Evolutionary conservation across 352 stramenopile species (phyloP), one percentile per base, ranked within the genome.

Genomic region (Phytophthora megakarya): DNA sequence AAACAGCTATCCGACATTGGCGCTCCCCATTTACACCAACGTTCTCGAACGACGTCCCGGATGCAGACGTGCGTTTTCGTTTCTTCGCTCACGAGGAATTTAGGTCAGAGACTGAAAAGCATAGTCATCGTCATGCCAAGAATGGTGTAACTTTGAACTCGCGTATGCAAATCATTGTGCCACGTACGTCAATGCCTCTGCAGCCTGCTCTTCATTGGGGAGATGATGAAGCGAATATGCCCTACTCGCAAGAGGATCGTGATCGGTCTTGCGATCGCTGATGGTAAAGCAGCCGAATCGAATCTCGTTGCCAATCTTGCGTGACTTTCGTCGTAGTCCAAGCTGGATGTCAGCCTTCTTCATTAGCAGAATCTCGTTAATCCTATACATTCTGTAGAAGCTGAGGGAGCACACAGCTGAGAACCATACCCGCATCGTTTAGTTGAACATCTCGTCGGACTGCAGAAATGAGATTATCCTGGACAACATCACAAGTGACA

Each of bases 381-480:
- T 70, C 2, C 58, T 52, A n/a, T 57, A 76, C 62, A 72, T 76
- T 8, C 57, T 39, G 21, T 76, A 73, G 55, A 70, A 76, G 18
- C 49, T 51, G 0, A 56, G 43, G 6, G 21, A 35, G 21, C 42
- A 51, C 0, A 67, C 49, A 1, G 42, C 54, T 28, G 49, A 56
- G 16, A 70, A 53, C 54, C 59, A 73, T 2, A 1, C 5, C 5
- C 59, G 26, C 53, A 62, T 67, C 1, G 61, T 70, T 35, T 60
- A 25, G 37, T 67, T 72, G 23, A 66, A 64, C 15, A 55, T 56
- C 0, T 40, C 37, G 16, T 52, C 37, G 15, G 60, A 38, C 51
- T 61, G 25, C 0, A 67, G 15, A 21, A 46, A 67, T 5, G 33
- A 33, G 12, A 56, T 51, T 6, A 45, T 33, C 6, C 10, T 40